Evolutionary conservation across 2,329 filamentous ascomycete genomes (phyloP).

Genomic region (Seiridium unicorne): DNA sequence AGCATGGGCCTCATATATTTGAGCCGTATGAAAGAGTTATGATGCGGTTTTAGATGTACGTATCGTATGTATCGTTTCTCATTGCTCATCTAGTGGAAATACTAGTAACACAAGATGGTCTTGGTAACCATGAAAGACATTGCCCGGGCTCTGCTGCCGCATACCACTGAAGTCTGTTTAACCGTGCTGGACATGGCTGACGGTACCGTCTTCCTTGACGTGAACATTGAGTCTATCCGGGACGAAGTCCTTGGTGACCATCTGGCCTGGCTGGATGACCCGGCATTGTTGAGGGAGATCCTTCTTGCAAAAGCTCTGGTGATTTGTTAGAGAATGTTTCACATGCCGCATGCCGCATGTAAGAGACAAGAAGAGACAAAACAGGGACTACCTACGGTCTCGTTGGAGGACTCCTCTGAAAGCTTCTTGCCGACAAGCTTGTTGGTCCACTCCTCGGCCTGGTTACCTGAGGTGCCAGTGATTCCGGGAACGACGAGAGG

Average conservation of each 20-base stretch:
- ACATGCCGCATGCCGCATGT: neutral
- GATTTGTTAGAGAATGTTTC: neutral
- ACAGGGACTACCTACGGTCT: constrained; percentile 43
- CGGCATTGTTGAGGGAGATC: constrained; percentile 57
- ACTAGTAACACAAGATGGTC: constrained; percentile 5
- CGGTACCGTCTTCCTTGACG: constrained; percentile 58
- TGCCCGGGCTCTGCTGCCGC: too few relatives aligned
- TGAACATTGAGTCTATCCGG: constrained; percentile 58
- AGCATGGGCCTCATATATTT: neutral
- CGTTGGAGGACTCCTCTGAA: constrained; percentile 46
- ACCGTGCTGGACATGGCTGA: constrained; percentile 57
- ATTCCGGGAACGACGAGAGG: constrained; percentile 64
- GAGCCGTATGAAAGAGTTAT: too few relatives aligned
- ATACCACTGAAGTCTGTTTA: constrained; percentile 24
- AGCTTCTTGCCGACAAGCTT: constrained; percentile 65
- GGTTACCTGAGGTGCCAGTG: constrained; percentile 39
- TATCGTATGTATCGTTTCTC: constrained; percentile 5
- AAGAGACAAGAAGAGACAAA: neutral
- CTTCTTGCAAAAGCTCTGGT: constrained; percentile 57
- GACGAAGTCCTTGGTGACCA: constrained; percentile 57
- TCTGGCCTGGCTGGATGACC: constrained; percentile 54
- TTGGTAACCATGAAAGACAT: neutral
- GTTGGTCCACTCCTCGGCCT: constrained; percentile 57
- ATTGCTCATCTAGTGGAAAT: constrained; percentile 8
- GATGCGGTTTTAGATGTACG: too few relatives aligned